These are phyloP conservation scores for Chiua virens DNA, from an alignment of 768 basidiomycete species.

Conservation along the genomic window DNA sequence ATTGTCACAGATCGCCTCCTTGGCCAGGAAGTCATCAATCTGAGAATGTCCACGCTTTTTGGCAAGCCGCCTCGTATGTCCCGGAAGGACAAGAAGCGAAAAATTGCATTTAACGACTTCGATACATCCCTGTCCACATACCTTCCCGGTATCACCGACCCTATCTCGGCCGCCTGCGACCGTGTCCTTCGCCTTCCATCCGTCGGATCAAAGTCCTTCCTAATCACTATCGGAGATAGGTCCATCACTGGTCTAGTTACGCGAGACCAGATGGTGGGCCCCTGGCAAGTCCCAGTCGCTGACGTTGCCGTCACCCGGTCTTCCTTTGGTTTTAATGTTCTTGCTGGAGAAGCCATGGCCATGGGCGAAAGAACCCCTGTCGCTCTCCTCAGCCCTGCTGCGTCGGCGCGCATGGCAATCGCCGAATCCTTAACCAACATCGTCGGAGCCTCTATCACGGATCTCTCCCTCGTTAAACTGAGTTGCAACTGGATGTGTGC, in stretches of 20 bases:
- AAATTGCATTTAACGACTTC: conserved; percentile 50
- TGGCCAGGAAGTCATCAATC: conserved; percentile 74
- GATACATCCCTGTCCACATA: conserved; percentile 71
- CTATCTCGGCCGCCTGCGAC: conserved; percentile 62
- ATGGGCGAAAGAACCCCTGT: conserved; percentile 96
- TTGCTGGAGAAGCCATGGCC: conserved; percentile 93
- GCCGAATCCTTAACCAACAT: conserved; percentile 93
- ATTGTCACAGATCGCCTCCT: conserved; percentile 88
- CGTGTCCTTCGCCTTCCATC: conserved; percentile 89
- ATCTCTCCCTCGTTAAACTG: conserved; percentile 80
- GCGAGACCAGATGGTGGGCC: conserved; percentile 98
- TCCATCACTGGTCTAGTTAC: conserved; percentile 91
- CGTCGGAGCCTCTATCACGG: conserved; percentile 71
- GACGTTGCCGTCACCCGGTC: conserved; percentile 97
- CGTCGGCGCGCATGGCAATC: conserved; percentile 95
- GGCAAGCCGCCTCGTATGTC: conserved; percentile 95
- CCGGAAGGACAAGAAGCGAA: conserved; percentile 58
- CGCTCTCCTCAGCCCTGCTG: conserved; percentile 82
- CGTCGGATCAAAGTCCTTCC: conserved; percentile 94
- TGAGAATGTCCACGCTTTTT: conserved; percentile 94
- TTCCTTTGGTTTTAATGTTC: conserved; percentile 87
- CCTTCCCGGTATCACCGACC: conserved; percentile 50
- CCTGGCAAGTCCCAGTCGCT: conserved; percentile 97
- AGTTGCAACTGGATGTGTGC: conserved; percentile 99
- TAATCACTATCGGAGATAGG: conserved; percentile 97